Evolutionary conservation across 2,329 filamentous ascomycete genomes (phyloP).

Genomic region (Aspergillus oerlinghausenensis): DNA sequence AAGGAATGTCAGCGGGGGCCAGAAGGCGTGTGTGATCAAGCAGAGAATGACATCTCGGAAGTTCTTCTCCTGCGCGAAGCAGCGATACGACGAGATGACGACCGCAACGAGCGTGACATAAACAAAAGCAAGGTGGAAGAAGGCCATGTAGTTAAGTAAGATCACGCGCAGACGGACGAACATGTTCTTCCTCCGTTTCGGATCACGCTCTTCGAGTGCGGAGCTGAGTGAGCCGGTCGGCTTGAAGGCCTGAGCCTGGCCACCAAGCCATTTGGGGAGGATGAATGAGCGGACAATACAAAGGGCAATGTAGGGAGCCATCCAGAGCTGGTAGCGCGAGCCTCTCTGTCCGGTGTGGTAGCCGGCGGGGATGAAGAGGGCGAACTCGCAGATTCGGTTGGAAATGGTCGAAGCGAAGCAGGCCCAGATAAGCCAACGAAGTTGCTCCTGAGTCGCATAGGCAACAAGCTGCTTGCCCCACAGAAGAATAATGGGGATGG

Average conservation of each 20-base stretch:
- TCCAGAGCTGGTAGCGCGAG: conserved; percentile 56
- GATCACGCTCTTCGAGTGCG: conserved; percentile 55
- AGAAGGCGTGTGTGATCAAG: conserved; percentile 58
- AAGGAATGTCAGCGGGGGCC: conserved; percentile 57
- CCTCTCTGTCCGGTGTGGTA: conserved; percentile 58
- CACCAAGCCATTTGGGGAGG: conserved; percentile 57
- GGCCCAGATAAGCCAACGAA: conserved; percentile 55
- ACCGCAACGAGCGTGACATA: conserved; percentile 51
- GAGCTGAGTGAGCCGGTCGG: conserved; percentile 56
- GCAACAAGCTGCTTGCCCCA: conserved; percentile 56
- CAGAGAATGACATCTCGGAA: conserved; percentile 45
- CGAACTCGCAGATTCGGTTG: conserved; percentile 54
- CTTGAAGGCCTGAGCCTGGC: conserved; percentile 55
- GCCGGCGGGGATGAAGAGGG: conserved; percentile 56
- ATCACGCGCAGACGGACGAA: conserved; percentile 52
- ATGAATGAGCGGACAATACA: conserved; percentile 56
- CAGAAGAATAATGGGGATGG: conserved; percentile 56
- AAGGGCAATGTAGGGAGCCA: conserved; percentile 58
- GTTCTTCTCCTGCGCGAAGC: conserved; percentile 39
- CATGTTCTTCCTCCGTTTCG: conserved; percentile 38
- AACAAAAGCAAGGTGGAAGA: conserved; percentile 54
- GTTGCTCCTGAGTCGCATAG: conserved; percentile 49
- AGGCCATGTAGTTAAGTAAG: conserved; percentile 52
- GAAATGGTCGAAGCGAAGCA: conserved; percentile 50
- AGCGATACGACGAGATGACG: conserved; percentile 49